phyloP scores from a whole-genome alignment of 352 stramenopile genomes.

The Globisporangium viniferum region DNA sequence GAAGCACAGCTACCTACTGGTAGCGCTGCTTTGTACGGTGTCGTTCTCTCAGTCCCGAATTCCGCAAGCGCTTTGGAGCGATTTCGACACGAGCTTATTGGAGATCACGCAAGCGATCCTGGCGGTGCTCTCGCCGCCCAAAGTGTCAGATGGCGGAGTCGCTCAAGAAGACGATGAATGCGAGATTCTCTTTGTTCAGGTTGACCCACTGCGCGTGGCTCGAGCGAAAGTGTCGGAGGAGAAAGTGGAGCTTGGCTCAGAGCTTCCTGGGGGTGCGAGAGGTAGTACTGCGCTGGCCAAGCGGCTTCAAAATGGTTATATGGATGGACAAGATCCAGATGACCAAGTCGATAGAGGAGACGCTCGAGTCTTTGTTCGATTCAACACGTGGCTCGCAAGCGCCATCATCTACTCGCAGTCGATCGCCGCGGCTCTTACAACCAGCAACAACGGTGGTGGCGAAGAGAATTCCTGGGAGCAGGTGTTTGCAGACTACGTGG shows the following conservation, averaged over 20 bases:
- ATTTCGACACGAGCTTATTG: slow-evolving; percentile 8
- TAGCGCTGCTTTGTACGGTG: slow-evolving; percentile 38
- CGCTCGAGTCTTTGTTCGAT: slow-evolving; percentile 5
- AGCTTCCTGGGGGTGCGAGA: background rate
- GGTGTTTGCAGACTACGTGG: slow-evolving; percentile 37
- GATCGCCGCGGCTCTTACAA: slow-evolving; percentile 6
- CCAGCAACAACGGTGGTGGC: background rate
- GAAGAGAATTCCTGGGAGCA: slow-evolving; percentile 37
- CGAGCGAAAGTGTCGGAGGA: slow-evolving; percentile 2
- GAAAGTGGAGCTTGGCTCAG: background rate
- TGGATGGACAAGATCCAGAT: background rate
- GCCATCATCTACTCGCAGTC: slow-evolving; percentile 22
- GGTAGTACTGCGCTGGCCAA: background rate
- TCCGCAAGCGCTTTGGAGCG: slow-evolving; percentile 11
- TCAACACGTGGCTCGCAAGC: slow-evolving; percentile 17
- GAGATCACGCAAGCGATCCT: slow-evolving; percentile 11
- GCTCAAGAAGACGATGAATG: background rate
- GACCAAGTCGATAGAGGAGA: background rate
- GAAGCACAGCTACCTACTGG: slow-evolving; percentile 34
- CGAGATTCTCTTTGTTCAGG: slow-evolving; percentile 9
- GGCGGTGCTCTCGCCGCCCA: background rate
- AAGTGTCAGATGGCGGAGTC: background rate
- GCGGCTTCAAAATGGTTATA: slow-evolving; percentile 3
- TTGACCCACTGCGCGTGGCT: background rate
- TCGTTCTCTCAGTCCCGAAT: slow-evolving; percentile 23